A percentile compares a stretch with the other conserved stretches of the same genome.
phyloP scores from a whole-genome alignment of 2,329 filamentous ascomycete species.

The Ophiostoma tasmaniense region DNA sequence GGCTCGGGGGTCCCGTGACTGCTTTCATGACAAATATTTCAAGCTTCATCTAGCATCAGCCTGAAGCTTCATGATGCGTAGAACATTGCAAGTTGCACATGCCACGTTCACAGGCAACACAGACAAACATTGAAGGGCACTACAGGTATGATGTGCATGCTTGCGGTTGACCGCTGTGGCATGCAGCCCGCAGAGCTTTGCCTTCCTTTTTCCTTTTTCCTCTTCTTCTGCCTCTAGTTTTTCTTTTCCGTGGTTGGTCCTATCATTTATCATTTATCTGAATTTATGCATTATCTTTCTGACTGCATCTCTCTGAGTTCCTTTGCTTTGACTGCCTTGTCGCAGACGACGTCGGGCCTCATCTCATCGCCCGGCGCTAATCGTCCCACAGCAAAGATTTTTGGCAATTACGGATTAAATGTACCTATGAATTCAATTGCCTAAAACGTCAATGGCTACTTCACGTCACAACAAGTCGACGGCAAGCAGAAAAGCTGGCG shows the following conservation, averaged over 20 bases:
- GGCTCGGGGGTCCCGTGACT: conserved; percentile 9
- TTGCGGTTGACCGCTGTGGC: background rate
- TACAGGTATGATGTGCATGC: background rate
- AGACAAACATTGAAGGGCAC: background rate
- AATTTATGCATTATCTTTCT: background rate
- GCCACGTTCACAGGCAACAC: background rate
- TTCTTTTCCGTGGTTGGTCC: background rate
- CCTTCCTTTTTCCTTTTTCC: background rate
- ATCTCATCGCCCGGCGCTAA: conserved; percentile 1
- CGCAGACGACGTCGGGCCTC: background rate
- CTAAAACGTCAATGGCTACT: background rate
- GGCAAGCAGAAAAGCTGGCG: background rate
- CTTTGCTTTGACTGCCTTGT: background rate
- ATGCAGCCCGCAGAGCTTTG: background rate
- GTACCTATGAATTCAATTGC: background rate
- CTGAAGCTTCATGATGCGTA: background rate
- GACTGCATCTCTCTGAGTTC: background rate
- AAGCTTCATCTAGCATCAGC: background rate
- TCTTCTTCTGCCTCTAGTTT: background rate
- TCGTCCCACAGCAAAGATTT: conserved; percentile 4
- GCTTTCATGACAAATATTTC: background rate
- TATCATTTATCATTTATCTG: background rate
- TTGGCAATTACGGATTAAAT: background rate
- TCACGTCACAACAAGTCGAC: background rate
- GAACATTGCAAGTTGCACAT: background rate